A percentile compares a stretch with the other conserved stretches of the same genome.
Evolutionary conservation across 306 rosid species (phyloP).

Genomic region (Glycine latifolia): DNA sequence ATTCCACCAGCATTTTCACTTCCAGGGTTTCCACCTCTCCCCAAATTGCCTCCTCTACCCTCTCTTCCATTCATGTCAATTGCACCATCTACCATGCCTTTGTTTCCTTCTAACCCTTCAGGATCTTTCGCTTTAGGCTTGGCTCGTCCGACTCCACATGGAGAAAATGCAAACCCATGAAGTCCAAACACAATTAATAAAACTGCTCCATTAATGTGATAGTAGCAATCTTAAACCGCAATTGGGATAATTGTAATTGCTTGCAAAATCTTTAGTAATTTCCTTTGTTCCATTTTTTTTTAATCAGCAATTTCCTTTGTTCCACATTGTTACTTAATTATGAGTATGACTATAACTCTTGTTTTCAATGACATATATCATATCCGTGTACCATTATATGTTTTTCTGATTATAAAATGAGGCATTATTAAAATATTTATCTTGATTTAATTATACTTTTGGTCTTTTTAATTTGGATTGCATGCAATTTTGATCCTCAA

Average conservation of each 20-base stretch:
- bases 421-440: no score
- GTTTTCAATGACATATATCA: no score
- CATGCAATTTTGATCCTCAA: no score
- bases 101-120: conserved; percentile 18
- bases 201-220: background rate
- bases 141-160: background rate
- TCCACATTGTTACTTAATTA: background rate
- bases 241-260: background rate
- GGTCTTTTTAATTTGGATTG: no score
- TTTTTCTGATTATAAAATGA: background rate
- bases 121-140: background rate
- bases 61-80: conserved; percentile 16
- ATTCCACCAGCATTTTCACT: conserved; percentile 22
- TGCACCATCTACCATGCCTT: conserved; percentile 6
- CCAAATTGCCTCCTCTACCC: conserved; percentile 47
- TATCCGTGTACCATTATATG: background rate
- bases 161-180: conserved; percentile 32
- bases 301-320: background rate
- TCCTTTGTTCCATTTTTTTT: no score
- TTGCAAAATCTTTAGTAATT: background rate
- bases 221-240: background rate
- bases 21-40: conserved; percentile 36
- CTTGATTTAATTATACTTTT: no score
- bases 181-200: background rate
- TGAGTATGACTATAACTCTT: background rate